Evolutionary conservation across 1,284 basidiomycete species (phyloP).

Genomic region (Papiliotrema laurentii): DNA sequence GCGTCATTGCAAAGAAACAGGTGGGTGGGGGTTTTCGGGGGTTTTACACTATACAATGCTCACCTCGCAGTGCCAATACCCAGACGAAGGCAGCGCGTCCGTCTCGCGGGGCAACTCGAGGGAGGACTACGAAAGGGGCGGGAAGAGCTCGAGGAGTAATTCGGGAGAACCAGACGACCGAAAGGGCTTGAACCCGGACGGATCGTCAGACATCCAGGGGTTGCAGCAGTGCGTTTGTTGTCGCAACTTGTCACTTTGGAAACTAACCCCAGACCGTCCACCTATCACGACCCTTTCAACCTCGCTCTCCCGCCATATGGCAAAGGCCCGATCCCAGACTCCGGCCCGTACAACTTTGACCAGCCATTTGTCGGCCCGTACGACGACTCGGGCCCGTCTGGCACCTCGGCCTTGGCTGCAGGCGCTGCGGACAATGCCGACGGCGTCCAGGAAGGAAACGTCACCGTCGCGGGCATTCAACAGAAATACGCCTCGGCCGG

Average conservation of each 20-base stretch:
- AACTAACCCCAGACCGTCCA: background rate
- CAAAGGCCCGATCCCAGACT: background rate
- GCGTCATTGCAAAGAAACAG: constrained; percentile 38
- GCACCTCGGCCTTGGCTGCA: background rate
- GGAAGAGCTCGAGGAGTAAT: constrained; percentile 2
- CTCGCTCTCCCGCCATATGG: constrained; percentile 1
- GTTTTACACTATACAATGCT: background rate
- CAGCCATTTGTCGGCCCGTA: constrained; percentile 10
- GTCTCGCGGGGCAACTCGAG: constrained; percentile 1
- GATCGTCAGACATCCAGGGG: too few species aligned
- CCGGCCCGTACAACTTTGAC: constrained; percentile 9
- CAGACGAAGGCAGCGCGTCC: constrained; percentile 17
- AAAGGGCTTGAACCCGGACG: too few species aligned
- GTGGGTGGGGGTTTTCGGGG: constrained; percentile 20
- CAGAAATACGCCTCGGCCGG: constrained; percentile 17
- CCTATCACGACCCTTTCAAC: constrained; percentile 3
- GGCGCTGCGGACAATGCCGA: background rate
- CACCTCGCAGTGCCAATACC: constrained; percentile 26
- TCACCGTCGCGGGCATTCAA: constrained; percentile 10
- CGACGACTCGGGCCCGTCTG: background rate
- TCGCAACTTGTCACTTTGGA: background rate
- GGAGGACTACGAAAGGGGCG: constrained; percentile 7
- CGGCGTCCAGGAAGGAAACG: background rate
- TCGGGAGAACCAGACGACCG: background rate
- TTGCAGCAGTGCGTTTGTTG: too few species aligned